Evolutionary conservation across 2,329 filamentous ascomycete genomes (phyloP), one percentile per base, ranked within the genome.

Genomic region (Akanthomyces muscarius): DNA sequence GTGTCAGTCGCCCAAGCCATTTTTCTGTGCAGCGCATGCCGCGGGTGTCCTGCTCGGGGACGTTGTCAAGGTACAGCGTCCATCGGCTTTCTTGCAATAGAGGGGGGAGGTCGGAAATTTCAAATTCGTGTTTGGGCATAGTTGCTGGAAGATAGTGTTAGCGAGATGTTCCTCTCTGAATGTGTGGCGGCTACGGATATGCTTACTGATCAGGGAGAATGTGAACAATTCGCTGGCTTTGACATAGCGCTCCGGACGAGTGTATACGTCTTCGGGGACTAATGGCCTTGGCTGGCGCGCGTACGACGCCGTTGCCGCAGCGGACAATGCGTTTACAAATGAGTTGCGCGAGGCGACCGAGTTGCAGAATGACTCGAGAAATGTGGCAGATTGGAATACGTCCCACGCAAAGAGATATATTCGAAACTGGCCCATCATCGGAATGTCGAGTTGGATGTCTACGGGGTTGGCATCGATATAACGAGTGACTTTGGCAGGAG

Each of bases 401-500:
- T 90, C 81, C 69, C 84, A 85, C 65, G 86, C 83, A 65, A 93
- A 83, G 65, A 92, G 81, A 72, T 90, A 92, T 52, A 92, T 83
- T 55, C 88, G 83, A 77, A 92, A 93, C 70, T 93, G 90, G 30
- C 89, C 87, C 6, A 92, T 78, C 74, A 91, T 84, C 1, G 90
- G 90, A 51, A 92, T 90, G 69, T 92, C 90, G 6, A 91, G 84
- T 71, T 93, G 89, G 33, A 92, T 78, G 68, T 92, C 87, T 48
- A 93, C 85, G 0, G 89, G 89, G 69, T 92, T 93, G 4, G 89
- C 87, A 73, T 93, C 90, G 58, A 92, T 83, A 71, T 89, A 92
- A 33, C 90, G 83, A 0, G 88, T 89, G 21, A 88, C 89, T 73
- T 86, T 89, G 47, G 87, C 87, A 2, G 89, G 89, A 3, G 86